Evolutionary conservation across 202 grass and related monocot species (phyloP).

Genomic region (Dendrocalamus latiflorus): DNA sequence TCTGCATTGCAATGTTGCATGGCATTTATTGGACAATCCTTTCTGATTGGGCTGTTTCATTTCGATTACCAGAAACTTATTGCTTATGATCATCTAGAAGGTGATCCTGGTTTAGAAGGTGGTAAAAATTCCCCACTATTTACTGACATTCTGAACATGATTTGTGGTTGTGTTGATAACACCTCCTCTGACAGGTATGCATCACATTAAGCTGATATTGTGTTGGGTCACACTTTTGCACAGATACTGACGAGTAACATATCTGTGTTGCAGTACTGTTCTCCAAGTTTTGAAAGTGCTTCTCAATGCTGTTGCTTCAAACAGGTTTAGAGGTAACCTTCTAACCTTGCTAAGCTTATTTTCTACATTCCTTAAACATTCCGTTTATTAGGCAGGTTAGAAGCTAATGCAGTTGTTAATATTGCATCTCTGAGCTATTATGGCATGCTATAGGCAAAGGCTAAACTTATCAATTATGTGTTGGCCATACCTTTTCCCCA

Average conservation of each 20-base stretch:
- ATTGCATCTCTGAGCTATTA: constrained; percentile 5
- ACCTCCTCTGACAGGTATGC: constrained; percentile 87
- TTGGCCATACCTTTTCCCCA: background rate
- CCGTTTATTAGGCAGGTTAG: constrained; percentile 4
- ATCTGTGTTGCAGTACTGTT: constrained; percentile 63
- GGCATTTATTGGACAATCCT: background rate
- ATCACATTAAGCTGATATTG: constrained; percentile 25
- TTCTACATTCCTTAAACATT: background rate
- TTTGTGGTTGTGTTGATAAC: constrained; percentile 93
- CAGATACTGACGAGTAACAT: constrained; percentile 30
- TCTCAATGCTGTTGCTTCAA: constrained; percentile 97
- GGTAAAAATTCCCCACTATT: constrained; percentile 88
- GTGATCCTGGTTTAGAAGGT: constrained; percentile 90
- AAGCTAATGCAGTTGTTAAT: background rate
- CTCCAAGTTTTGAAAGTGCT: constrained; percentile 99
- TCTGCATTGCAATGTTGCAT: background rate
- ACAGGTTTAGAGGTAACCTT: constrained; percentile 89
- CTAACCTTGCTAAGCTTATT: constrained; percentile 12
- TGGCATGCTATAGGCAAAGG: background rate
- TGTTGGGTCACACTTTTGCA: constrained; percentile 23
- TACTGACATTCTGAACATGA: constrained; percentile 80
- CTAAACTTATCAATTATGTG: background rate
- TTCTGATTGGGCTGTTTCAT: constrained; percentile 44
- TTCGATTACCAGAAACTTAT: constrained; percentile 87
- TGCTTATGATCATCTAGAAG: constrained; percentile 99